Evolutionary conservation across 805 yeast species (phyloP), one percentile per base, ranked within the genome.

Genomic region (Scheffersomyces amazonensis): DNA sequence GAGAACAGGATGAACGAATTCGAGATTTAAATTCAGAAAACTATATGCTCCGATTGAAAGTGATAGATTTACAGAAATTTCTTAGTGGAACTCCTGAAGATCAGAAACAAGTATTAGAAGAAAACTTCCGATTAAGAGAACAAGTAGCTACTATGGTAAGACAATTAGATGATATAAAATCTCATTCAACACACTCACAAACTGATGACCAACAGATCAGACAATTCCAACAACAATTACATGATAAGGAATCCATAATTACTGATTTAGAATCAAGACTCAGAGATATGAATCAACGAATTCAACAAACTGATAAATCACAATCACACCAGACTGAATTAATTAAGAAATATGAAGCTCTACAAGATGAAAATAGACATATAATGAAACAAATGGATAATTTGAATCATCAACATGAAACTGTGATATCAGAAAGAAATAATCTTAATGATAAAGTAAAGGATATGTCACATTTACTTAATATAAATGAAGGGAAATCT

Each of bases 11-110:
- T 12, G 48, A 42, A 17, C 31, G 36, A n/a, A 35, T 41, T 8
- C 40, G 40, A 11, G 37, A 37, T 6, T 32, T 44, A 20, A 28
- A 32, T 15, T 32, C 37, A 23, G 48, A 44, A 34, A 44, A 44
- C 19, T 35, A 27, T 16, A 36, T 39, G 32, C 40, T 41, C 40
- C 31, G 36, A 30, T 32, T 44, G 5, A 39, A 42, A 18, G 36
- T 37, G n/a, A 29, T 35, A 15, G 41, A 37, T 21, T 31, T 44
- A 16, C 28, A 33, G 19, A 29, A 37, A 9, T 34, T 35, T 12
- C 28, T 44, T 19, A 34, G 42, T 16, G 32, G 36, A 25, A 34
- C 41, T 15, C 44, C 48, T 16, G 20, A 31, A 16, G 31, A 29
- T 8, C 41, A 44, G 13, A 34, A 23, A 20, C 37, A 39, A 13